phyloP scores from a whole-genome alignment of 768 basidiomycete genomes.

The Russula sp. region DNA sequence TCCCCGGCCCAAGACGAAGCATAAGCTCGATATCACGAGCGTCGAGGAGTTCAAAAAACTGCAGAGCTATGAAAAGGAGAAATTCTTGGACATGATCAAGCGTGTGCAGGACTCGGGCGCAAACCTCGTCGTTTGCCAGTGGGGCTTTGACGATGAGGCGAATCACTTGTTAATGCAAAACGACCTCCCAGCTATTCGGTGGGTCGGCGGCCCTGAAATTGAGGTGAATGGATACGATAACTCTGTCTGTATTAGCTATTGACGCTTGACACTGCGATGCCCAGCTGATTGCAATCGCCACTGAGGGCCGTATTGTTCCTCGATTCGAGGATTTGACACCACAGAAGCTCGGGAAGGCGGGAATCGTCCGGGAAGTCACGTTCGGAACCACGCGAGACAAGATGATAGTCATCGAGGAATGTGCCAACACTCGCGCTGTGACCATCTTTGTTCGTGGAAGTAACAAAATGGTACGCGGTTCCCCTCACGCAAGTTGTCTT shows the following conservation, averaged over 20 bases:
- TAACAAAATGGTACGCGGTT: slow-evolving; percentile 86
- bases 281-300: slow-evolving; percentile 96
- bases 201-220: slow-evolving; percentile 99
- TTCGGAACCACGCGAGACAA: slow-evolving; percentile 99
- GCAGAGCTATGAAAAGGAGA: slow-evolving; percentile 90
- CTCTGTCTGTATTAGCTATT: not conserved
- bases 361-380: slow-evolving; percentile 86
- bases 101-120: slow-evolving; percentile 94
- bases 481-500: not conserved
- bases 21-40: slow-evolving; percentile 93
- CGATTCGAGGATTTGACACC: slow-evolving; percentile 92
- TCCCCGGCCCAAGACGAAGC: slow-evolving; percentile 98
- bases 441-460: slow-evolving; percentile 96
- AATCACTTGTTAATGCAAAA: slow-evolving; percentile 98
- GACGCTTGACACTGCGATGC: slow-evolving; percentile 3
- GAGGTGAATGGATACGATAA: slow-evolving; percentile 51
- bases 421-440: slow-evolving; percentile 92
- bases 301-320: slow-evolving; percentile 96
- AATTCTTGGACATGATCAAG: slow-evolving; percentile 96
- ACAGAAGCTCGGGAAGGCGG: slow-evolving; percentile 90
- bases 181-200: slow-evolving; percentile 92
- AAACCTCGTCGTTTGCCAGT: slow-evolving; percentile 98
- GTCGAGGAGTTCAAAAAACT: slow-evolving; percentile 97
- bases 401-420: slow-evolving; percentile 99
- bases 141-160: slow-evolving; percentile 99